Conservation (phyloP, 371 early-diverging fungal species). For the Rhizopus arrhizus region DNA sequence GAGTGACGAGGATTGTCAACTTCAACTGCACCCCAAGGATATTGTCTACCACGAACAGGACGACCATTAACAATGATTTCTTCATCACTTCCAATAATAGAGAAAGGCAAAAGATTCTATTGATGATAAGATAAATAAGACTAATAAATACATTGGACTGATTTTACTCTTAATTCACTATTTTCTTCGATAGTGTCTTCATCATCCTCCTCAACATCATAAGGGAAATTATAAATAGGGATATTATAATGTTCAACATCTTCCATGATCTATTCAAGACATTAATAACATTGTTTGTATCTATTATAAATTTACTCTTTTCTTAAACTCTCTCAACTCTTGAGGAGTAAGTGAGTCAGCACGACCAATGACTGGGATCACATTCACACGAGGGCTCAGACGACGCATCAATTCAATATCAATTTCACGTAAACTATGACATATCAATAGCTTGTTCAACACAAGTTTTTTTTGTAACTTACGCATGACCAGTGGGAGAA, state of each 20-base stretch:
- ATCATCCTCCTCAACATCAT: constrained; percentile 78
- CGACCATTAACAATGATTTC: constrained; percentile 79
- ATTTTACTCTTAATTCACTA: constrained; percentile 77
- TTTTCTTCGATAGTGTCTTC: constrained; percentile 96
- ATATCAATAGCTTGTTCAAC: background rate
- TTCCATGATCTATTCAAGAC: constrained; percentile 73
- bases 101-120: constrained; percentile 91
- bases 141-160: background rate
- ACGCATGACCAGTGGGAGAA: constrained; percentile 95
- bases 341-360: constrained; percentile 77
- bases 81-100: constrained; percentile 97
- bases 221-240: constrained; percentile 87
- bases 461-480: constrained; percentile 14
- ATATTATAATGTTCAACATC: constrained; percentile 90
- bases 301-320: constrained; percentile 58
- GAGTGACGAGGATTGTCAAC: constrained; percentile 89
- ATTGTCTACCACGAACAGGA: constrained; percentile 91
- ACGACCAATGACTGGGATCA: constrained; percentile 90
- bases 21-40: constrained; percentile 99
- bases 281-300: background rate
- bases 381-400: constrained; percentile 89
- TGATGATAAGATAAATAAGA: background rate
- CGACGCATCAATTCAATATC: constrained; percentile 97
- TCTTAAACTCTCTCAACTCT: constrained; percentile 79
- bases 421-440: constrained; percentile 82